Evolutionary conservation across 2,329 filamentous ascomycete species (phyloP).

Genomic region (Septoria petroselini): DNA sequence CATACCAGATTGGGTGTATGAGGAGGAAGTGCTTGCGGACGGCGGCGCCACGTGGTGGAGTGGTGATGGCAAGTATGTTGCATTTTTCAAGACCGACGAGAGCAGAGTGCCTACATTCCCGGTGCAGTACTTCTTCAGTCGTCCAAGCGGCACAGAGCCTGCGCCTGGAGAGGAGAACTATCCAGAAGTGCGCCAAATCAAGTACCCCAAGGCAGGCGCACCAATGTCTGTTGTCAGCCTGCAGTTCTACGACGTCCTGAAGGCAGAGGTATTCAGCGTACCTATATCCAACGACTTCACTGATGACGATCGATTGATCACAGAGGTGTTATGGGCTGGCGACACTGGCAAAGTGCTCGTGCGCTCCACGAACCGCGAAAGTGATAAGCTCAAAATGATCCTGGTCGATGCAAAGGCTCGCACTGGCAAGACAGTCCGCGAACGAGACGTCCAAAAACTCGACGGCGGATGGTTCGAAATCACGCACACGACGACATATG

Average conservation of each 20-base stretch:
- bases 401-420: slow-evolving; percentile 74
- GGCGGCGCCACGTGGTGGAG: slow-evolving; percentile 95
- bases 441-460: slow-evolving; percentile 73
- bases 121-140: slow-evolving; percentile 85
- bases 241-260: slow-evolving; percentile 80
- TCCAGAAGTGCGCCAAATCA: slow-evolving; percentile 85
- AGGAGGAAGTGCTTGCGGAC: slow-evolving; percentile 75
- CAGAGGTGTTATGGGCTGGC: slow-evolving; percentile 87
- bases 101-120: slow-evolving; percentile 87
- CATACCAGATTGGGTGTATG: slow-evolving; percentile 95
- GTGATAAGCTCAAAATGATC: slow-evolving; percentile 82
- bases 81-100: slow-evolving; percentile 92
- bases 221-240: slow-evolving; percentile 89
- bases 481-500: slow-evolving; percentile 76
- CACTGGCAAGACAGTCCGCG: slow-evolving; percentile 73
- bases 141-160: slow-evolving; percentile 72
- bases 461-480: slow-evolving; percentile 98
- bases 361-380: slow-evolving; percentile 90
- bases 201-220: slow-evolving; percentile 93
- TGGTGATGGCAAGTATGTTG: slow-evolving; percentile 79
- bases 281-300: slow-evolving; percentile 72
- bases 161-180: slow-evolving; percentile 76
- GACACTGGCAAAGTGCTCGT: slow-evolving; percentile 70
- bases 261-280: slow-evolving; percentile 75
- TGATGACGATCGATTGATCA: slow-evolving; percentile 83